These are phyloP conservation scores for Nasturtium officinale DNA, from an alignment of 345 rosid genomes.

Conservation along the genomic window DNA sequence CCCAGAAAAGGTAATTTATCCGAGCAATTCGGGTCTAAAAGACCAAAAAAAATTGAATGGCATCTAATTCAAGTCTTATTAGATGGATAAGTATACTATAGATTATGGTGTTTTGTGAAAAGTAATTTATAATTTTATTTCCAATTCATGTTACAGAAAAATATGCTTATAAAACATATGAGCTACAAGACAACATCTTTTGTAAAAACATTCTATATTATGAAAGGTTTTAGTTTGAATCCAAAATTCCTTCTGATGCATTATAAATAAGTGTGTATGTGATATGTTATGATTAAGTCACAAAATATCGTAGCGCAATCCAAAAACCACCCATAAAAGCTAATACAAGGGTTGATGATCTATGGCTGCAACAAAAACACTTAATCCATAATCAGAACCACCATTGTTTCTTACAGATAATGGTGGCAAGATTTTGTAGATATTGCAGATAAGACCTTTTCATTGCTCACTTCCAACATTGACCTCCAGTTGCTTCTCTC, in stretches of 20 bases:
- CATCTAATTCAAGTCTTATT: neutral
- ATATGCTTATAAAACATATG: neutral
- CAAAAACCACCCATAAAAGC: too few relatives aligned
- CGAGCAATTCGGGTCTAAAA: neutral
- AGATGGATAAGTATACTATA: neutral
- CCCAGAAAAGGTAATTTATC: neutral
- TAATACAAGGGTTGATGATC: neutral
- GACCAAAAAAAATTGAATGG: neutral
- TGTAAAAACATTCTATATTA: neutral
- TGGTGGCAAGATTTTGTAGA: neutral
- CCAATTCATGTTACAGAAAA: neutral
- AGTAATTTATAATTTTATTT: neutral
- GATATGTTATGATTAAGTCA: too few relatives aligned
- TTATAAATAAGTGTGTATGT: neutral
- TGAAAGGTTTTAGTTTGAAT: neutral
- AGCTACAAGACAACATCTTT: neutral
- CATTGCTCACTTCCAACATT: neutral
- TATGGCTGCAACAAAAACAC: neutral
- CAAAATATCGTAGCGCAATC: too few relatives aligned
- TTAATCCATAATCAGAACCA: neutral
- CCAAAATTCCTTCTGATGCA: neutral
- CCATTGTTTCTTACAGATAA: neutral
- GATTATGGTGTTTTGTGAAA: neutral
- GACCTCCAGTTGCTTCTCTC: neutral
- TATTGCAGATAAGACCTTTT: neutral